These are phyloP conservation scores for Fragaria nilgerrensis DNA, from an alignment of 306 rosid species.

Conservation along the genomic window DNA sequence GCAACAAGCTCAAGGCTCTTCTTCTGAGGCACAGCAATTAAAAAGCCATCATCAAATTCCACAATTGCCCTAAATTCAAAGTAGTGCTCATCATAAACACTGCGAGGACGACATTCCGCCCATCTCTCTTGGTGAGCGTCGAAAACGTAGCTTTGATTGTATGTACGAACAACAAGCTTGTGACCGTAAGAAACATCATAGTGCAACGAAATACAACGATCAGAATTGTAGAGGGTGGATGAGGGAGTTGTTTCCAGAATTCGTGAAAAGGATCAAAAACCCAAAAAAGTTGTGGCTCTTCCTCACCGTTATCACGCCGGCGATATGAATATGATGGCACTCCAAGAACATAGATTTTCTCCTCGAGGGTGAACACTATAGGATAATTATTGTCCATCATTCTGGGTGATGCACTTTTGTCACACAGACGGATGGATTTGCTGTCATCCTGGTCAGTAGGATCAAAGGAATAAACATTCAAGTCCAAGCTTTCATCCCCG, in stretches of 20 bases:
- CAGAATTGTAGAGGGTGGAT: background rate
- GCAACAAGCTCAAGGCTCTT: background rate
- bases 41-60: background rate
- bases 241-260: background rate
- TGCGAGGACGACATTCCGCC: too few species aligned
- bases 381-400: background rate
- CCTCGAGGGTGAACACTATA: background rate
- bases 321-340: background rate
- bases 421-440: background rate
- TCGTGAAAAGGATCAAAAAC: background rate
- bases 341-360: background rate
- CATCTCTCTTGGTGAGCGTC: slow-evolving; percentile 1
- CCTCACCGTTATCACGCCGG: too few species aligned
- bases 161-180: background rate
- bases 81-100: too few species aligned
- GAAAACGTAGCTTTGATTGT: background rate
- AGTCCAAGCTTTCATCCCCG: background rate
- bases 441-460: background rate
- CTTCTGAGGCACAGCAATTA: background rate
- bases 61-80: background rate
- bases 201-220: fast-evolving
- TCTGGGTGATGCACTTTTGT: background rate
- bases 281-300: background rate
- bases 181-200: background rate
- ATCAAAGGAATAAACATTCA: background rate